A percentile compares a stretch with the other conserved stretches of the same genome.
phyloP scores from a whole-genome alignment of 768 basidiomycete genomes.

The Pulveroboletus ravenelii region DNA sequence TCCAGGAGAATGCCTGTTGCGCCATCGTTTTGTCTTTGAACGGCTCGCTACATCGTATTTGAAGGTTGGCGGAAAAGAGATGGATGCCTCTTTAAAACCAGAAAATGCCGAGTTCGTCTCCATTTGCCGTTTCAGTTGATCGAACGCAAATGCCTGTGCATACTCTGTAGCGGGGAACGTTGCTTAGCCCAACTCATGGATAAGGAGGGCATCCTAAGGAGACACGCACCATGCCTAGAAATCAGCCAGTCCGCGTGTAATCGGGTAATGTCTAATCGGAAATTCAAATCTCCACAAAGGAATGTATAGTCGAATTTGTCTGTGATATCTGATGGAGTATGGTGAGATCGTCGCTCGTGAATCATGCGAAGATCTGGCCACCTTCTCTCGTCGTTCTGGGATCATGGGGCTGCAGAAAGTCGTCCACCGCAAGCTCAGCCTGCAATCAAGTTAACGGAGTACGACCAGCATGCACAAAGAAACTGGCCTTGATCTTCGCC shows the following conservation, averaged over 20 bases:
- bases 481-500: slow-evolving; percentile 75
- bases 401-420: slow-evolving; percentile 64
- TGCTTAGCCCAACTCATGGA: slow-evolving; percentile 6
- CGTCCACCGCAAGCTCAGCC: slow-evolving; percentile 75
- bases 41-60: slow-evolving; percentile 80
- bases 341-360: slow-evolving; percentile 6
- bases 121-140: slow-evolving; percentile 83
- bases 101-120: slow-evolving; percentile 58
- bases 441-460: slow-evolving; percentile 25
- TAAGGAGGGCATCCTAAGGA: not conserved
- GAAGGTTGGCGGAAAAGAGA: slow-evolving; percentile 90
- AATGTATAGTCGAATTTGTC: slow-evolving; percentile 89
- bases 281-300: slow-evolving; percentile 89
- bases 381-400: slow-evolving; percentile 70
- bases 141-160: slow-evolving; percentile 80
- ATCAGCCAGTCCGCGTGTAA: slow-evolving; percentile 95
- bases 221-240: slow-evolving; percentile 59
- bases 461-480: not conserved
- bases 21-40: slow-evolving; percentile 37
- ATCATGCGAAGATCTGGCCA: slow-evolving; percentile 19
- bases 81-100: slow-evolving; percentile 76
- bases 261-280: slow-evolving; percentile 82
- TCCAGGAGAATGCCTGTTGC: slow-evolving; percentile 33
- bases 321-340: slow-evolving; percentile 51
- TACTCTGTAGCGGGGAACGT: slow-evolving; percentile 50